Conservation (phyloP, 2,329 filamentous ascomycete species). For the Pseudopyricularia javanii region DNA sequence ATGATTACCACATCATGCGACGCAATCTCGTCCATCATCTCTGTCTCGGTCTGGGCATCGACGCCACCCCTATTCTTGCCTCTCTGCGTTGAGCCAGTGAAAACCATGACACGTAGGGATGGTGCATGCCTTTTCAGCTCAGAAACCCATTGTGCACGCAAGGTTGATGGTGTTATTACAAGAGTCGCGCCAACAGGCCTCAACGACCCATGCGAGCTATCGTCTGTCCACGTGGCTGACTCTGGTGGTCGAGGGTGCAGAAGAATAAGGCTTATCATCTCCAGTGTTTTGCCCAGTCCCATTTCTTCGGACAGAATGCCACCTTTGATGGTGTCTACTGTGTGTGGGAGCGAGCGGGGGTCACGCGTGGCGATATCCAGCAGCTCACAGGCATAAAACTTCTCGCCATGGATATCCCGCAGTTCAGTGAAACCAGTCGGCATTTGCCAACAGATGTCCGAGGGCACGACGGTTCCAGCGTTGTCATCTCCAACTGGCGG, state of each 20-base stretch:
- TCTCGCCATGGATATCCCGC: slow-evolving; percentile 30
- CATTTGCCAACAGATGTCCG: slow-evolving; percentile 7
- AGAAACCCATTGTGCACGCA: slow-evolving; percentile 48
- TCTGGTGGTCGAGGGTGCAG: slow-evolving; percentile 36
- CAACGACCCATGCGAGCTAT: slow-evolving; percentile 18
- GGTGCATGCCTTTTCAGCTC: slow-evolving; percentile 50
- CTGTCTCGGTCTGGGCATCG: slow-evolving; percentile 21
- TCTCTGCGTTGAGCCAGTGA: slow-evolving; percentile 26
- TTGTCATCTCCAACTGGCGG: slow-evolving; percentile 5
- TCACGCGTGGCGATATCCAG: slow-evolving; percentile 47
- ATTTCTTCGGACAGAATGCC: slow-evolving; percentile 72
- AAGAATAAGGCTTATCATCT: slow-evolving; percentile 59
- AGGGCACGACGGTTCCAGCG: slow-evolving; percentile 13
- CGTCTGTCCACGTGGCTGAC: slow-evolving; percentile 16
- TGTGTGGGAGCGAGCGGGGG: slow-evolving; percentile 25
- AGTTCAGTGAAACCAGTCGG: slow-evolving; percentile 30
- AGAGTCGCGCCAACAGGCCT: slow-evolving; percentile 42
- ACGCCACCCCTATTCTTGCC: slow-evolving; percentile 4
- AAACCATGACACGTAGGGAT: slow-evolving; percentile 39
- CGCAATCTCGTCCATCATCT: slow-evolving; percentile 30
- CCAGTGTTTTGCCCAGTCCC: slow-evolving; percentile 72
- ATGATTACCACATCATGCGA: slow-evolving; percentile 52
- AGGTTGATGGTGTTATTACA: slow-evolving; percentile 45
- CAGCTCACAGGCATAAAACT: slow-evolving; percentile 38
- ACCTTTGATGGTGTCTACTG: slow-evolving; percentile 31